A percentile compares a stretch with the other conserved stretches of the same genome.
Conservation (phyloP, 148 eudicot genomes). For the Pouteria glomerata region DNA sequence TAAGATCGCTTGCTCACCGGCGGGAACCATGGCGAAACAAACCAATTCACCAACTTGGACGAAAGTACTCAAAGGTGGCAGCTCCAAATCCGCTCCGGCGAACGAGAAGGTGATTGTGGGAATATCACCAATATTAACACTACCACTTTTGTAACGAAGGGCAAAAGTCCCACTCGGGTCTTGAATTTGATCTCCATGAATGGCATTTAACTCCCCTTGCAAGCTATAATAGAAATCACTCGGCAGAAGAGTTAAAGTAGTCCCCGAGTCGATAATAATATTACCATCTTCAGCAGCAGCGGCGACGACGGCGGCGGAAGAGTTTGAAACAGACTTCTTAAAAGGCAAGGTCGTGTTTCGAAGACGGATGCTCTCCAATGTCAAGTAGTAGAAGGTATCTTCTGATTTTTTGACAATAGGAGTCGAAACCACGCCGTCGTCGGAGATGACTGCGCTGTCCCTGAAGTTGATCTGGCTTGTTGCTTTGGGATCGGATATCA, state of each 20-base stretch:
- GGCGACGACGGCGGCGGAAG: too few relatives aligned
- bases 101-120: slow-evolving; percentile 37
- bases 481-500: slow-evolving; percentile 18
- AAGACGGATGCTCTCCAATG: slow-evolving; percentile 30
- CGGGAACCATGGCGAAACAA: slow-evolving; percentile 44
- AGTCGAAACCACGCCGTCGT: slow-evolving; percentile 40
- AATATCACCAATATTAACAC: slow-evolving; percentile 3
- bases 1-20: slow-evolving; percentile 21
- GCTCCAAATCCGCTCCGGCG: slow-evolving; percentile 34
- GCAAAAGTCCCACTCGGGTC: slow-evolving; percentile 22
- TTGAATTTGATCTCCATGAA: not conserved
- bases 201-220: slow-evolving; percentile 6
- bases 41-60: slow-evolving; percentile 20
- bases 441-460: slow-evolving; percentile 20
- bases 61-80: slow-evolving; percentile 29
- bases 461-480: slow-evolving; percentile 59
- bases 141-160: slow-evolving; percentile 28
- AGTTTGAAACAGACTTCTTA: not conserved
- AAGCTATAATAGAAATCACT: not conserved
- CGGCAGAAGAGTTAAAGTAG: slow-evolving; percentile 56
- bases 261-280: slow-evolving; percentile 77
- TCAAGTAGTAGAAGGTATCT: slow-evolving; percentile 40
- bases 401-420: slow-evolving; percentile 22
- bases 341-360: slow-evolving; percentile 15
- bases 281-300: slow-evolving; percentile 51